Base-by-base conservation (phyloP, 2,329 filamentous ascomycete genomes). In the Neospermospora avenae region DNA sequence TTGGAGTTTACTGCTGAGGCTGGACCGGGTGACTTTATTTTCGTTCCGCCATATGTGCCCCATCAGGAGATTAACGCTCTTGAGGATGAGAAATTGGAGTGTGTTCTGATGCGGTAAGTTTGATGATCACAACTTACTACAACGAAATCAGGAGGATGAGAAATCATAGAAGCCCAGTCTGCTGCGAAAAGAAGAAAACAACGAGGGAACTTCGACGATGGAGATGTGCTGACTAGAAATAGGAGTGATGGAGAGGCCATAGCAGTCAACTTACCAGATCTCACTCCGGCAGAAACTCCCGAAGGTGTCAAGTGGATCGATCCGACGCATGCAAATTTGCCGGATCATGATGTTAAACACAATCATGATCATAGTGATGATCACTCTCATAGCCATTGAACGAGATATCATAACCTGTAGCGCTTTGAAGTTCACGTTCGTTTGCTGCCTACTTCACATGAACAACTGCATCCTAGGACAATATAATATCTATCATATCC, bases 61-160 rank as follows among this genome's bases (percentile, higher is more conserved):
- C 76, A 79, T 67, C 76, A 79, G 68, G 76, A 78, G 71, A 78
- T 78, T 65, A 78, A 78, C 64, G 76, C 76, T 4, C 68, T 66
- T 35, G 71, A 72, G 56, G 71, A 77, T 59, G 75, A 77, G 69
- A 74, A 70, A 49, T 63, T 78, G 63, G 76, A 77, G 60, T 78
- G 76, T 69, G 75, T 65, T 35, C 58, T 63, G 45, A 63, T 63
- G 57, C 56, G 62, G 59, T 64, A 22, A 53, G 45, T 55, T 54
- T 16, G 18, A 39, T 57, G 2, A 14, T n/a, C 11, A 34, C 11
- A 4, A 24, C 3, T 39, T 6, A n/a, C n/a, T n/a, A n/a, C n/a
- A n/a, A n/a, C n/a, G n/a, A n/a, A n/a, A n/a, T n/a, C n/a, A n/a
- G n/a, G n/a, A n/a, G n/a, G n/a, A n/a, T n/a, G n/a, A n/a, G n/a